Base-by-base conservation (phyloP, 2,329 filamentous ascomycete species). In the Diplodia corticola region DNA sequence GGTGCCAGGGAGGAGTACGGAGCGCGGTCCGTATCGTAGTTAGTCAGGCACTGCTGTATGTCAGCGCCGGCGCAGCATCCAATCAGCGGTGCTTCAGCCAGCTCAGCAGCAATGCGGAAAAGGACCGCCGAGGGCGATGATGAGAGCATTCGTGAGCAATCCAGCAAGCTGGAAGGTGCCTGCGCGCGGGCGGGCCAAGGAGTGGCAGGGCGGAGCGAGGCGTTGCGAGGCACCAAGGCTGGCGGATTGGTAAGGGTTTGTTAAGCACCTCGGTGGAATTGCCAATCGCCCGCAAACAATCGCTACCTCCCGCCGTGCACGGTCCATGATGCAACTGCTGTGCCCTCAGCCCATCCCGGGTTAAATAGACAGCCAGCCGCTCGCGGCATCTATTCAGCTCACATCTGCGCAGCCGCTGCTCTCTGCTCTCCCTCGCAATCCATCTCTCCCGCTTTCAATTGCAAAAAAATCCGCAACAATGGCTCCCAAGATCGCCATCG, bases 401-500 rank as follows among this genome's bases (percentile, higher is more conserved):
- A 3, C 26, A 55, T 22, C 33, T 20, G n/a, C 26, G 6, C 7
- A 2, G 9, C 10, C n/a, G 17, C 17, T 10, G 30, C 30, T 33
- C 12, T 54, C 30, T 1, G 5, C 33, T 20, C 17, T 7, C 22
- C 26, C n/a, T n/a, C n/a, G 4, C 12, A 13, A n/a, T 9, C 12
- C 33, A 17, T 22, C 20, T 12, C 26, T 10, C n/a, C 53, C 10
- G 22, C 13, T 6, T 17, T n/a, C 33, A n/a, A 44, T 13, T 20
- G 3, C 46, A 40, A 15, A 15, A 15, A 6, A 24, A 30, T n/a
- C 65, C 26, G 40, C 50, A 48, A 67, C 26, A 75, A 96, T 96
- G 92, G 91, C 91, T 82, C 91, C 91, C 80, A 96, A 92, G 84
- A 87, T 97, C 77, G 93, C 93, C 73, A 95, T 97, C 81, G 88